Conservation (phyloP, 2,329 filamentous ascomycete genomes). For the Colletotrichum tabaci region DNA sequence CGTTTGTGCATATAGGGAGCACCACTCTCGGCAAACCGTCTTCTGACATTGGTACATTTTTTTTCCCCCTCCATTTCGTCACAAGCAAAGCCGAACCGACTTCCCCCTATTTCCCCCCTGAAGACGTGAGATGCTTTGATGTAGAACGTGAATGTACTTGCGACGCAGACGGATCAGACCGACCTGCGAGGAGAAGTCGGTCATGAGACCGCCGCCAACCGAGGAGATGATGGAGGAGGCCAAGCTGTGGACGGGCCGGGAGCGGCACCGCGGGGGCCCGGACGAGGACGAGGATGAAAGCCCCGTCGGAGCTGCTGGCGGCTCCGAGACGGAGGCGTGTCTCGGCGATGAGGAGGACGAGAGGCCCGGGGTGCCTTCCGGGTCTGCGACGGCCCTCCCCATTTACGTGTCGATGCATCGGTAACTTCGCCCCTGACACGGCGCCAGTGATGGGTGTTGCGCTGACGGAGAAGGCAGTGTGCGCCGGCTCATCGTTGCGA, state of each 20-base stretch:
- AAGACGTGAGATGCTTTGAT: not conserved
- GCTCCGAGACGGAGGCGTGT: conserved; percentile 39
- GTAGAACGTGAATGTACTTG: conserved; percentile 38
- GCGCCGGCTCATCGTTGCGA: conserved; percentile 39
- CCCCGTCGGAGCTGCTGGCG: conserved; percentile 8
- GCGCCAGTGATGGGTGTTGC: not conserved
- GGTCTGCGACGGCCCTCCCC: conserved; percentile 7
- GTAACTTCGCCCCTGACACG: not conserved
- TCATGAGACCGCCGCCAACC: conserved; percentile 28
- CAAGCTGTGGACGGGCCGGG: conserved; percentile 28
- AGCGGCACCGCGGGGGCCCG: conserved; percentile 7
- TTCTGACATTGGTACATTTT: not conserved
- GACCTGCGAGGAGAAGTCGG: conserved; percentile 14
- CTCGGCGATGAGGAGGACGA: conserved; percentile 22
- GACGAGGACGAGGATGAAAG: conserved; percentile 28
- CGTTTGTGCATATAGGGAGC: not conserved
- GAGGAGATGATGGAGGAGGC: conserved; percentile 34
- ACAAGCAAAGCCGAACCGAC: not conserved
- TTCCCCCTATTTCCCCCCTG: not conserved
- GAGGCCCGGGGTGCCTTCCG: not conserved
- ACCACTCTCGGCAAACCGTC: not conserved
- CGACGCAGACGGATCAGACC: conserved; percentile 30
- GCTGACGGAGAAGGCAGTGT: conserved; percentile 25
- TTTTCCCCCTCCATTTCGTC: not conserved
- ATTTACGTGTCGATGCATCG: conserved; percentile 41